Conservation (phyloP, 1,284 basidiomycete genomes). For the Austropuccinia psidii region DNA sequence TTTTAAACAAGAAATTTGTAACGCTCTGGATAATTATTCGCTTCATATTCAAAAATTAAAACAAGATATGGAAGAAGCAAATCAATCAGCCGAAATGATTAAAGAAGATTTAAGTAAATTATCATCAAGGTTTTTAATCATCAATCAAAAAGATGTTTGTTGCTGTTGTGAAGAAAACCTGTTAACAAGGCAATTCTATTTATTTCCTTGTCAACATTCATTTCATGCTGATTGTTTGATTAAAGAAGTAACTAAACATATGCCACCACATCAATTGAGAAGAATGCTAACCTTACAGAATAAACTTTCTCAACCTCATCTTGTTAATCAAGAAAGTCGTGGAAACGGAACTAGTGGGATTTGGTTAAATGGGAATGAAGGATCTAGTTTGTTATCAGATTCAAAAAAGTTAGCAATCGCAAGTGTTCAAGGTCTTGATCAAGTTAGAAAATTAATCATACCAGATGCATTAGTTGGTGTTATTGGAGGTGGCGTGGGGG, state of each 20-base stretch:
- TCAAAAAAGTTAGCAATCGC: conserved; percentile 74
- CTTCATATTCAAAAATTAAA: conserved; percentile 83
- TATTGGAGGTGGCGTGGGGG: conserved; percentile 47
- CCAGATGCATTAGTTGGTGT: conserved; percentile 66
- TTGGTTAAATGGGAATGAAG: background rate
- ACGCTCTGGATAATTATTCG: conserved; percentile 88
- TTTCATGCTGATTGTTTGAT: conserved; percentile 51
- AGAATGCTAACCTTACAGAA: conserved; percentile 75
- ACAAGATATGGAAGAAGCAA: conserved; percentile 92
- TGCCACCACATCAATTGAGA: conserved; percentile 69
- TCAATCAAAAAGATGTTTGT: conserved; percentile 80
- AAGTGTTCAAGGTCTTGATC: conserved; percentile 57
- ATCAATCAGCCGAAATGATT: conserved; percentile 82
- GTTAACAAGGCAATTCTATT: conserved; percentile 85
- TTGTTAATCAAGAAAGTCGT: background rate
- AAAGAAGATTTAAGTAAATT: conserved; percentile 80
- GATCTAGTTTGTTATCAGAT: conserved; percentile 54
- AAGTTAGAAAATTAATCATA: conserved; percentile 76
- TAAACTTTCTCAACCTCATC: conserved; percentile 53
- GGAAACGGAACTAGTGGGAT: background rate
- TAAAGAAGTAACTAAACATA: conserved; percentile 73
- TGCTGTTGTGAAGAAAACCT: conserved; percentile 67
- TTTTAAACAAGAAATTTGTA: conserved; percentile 97
- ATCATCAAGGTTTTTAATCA: conserved; percentile 82
- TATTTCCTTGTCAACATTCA: conserved; percentile 92